A percentile compares a stretch with the other conserved stretches of the same genome.
Conservation (phyloP, 106 monocot genomes). For the Ottelia alismoides region DNA sequence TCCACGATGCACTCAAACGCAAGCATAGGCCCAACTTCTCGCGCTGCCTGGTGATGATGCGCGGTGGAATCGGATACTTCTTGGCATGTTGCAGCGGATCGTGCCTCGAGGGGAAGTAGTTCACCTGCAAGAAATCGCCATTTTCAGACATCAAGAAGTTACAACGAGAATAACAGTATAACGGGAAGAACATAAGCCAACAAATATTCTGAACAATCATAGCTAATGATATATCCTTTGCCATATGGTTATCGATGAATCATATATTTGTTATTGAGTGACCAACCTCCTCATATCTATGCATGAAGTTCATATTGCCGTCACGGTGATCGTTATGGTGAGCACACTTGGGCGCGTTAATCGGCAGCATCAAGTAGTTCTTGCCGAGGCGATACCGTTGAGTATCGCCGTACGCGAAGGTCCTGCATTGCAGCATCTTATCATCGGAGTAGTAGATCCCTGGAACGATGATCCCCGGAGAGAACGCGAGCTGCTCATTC, state of each 20-base stretch:
- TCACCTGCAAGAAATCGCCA: conserved; percentile 49
- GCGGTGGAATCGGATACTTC: conserved; percentile 33
- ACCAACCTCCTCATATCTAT: conserved; percentile 72
- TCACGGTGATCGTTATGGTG: conserved; percentile 79
- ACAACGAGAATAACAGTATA: too few species aligned
- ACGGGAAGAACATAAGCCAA: too few species aligned
- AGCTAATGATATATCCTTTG: too few species aligned
- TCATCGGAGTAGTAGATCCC: conserved; percentile 88
- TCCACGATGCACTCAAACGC: too few species aligned
- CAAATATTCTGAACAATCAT: too few species aligned
- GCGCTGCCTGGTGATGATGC: conserved; percentile 25
- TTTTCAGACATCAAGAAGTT: too few species aligned
- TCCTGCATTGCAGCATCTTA: conserved; percentile 78
- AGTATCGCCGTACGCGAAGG: conserved; percentile 74
- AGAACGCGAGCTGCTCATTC: conserved; percentile 72
- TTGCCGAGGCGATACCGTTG: conserved; percentile 79
- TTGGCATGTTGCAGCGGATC: conserved; percentile 50
- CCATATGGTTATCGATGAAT: not conserved
- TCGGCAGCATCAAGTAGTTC: conserved; percentile 74
- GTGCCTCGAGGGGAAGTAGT: conserved; percentile 70
- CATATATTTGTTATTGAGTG: too few species aligned
- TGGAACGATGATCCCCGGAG: conserved; percentile 53
- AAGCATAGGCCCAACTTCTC: not conserved
- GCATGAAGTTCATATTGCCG: conserved; percentile 78
- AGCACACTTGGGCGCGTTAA: conserved; percentile 74